Evolutionary conservation across 306 rosid genomes (phyloP).

Genomic region (Prunus padus): DNA sequence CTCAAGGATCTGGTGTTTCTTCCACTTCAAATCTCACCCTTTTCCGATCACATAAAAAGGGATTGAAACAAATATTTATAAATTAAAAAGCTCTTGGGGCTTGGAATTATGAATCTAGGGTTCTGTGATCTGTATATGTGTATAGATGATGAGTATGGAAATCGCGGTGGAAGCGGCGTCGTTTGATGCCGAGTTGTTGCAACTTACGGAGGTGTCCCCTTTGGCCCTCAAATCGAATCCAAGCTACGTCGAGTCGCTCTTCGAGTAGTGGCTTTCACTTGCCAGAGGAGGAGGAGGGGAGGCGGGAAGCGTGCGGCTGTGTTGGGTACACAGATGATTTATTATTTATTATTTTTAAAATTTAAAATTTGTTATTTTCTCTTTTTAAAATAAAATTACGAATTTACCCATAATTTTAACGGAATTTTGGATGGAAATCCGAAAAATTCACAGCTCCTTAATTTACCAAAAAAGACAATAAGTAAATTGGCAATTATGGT

Average conservation of each 20-base stretch:
- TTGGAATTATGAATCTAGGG: conserved; percentile 32
- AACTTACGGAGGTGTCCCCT: conserved; percentile 80
- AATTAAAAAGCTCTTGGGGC: background rate
- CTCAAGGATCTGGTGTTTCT: conserved; percentile 28
- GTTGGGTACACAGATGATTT: no score
- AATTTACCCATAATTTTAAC: no score
- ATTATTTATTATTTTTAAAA: no score
- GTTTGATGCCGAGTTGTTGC: conserved; percentile 84
- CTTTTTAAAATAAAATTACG: no score
- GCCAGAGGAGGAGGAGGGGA: conserved; percentile 24
- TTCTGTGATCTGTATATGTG: conserved; percentile 36
- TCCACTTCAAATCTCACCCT: conserved; percentile 7
- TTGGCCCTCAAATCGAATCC: conserved; percentile 76
- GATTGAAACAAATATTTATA: background rate
- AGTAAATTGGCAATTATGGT: no score
- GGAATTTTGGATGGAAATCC: no score
- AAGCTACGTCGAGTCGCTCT: conserved; percentile 67
- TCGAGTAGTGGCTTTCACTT: conserved; percentile 93
- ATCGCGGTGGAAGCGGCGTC: conserved; percentile 68
- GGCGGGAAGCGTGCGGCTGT: no score
- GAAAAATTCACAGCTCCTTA: no score
- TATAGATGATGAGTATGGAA: conserved; percentile 70
- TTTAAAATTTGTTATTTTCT: no score
- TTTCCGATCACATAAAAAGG: background rate
- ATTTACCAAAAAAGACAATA: no score